Conservation (phyloP, 176 grass and related monocot genomes). For the Triticum dicoccoides region DNA sequence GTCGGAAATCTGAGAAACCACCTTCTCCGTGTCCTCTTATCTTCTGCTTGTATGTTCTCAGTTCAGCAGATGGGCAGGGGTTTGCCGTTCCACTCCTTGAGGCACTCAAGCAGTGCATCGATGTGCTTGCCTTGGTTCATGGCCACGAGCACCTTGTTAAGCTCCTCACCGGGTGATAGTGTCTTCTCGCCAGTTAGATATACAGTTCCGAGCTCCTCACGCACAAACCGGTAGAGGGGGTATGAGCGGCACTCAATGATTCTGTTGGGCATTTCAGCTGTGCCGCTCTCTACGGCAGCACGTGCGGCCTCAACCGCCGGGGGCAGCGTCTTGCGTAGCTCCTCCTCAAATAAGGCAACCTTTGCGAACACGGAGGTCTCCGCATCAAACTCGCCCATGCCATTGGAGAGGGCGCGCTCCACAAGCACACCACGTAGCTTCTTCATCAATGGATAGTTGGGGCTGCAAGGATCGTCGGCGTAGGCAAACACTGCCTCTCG, state of each 20-base stretch:
- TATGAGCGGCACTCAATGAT: slow-evolving; percentile 58
- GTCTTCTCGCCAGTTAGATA: slow-evolving; percentile 69
- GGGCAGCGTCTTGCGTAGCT: slow-evolving; percentile 36
- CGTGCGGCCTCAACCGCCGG: slow-evolving; percentile 40
- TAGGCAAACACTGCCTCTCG: slow-evolving; percentile 61
- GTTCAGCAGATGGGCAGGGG: slow-evolving; percentile 59
- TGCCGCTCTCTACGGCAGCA: slow-evolving; percentile 45
- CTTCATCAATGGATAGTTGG: slow-evolving; percentile 64
- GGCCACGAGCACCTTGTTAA: slow-evolving; percentile 63
- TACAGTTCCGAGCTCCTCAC: slow-evolving; percentile 42
- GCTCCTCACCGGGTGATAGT: slow-evolving; percentile 60
- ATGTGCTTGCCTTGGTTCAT: slow-evolving; percentile 60
- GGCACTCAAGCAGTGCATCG: slow-evolving; percentile 67
- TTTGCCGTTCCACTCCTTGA: slow-evolving; percentile 72
- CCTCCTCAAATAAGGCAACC: slow-evolving; percentile 58
- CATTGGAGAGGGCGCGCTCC: slow-evolving; percentile 54
- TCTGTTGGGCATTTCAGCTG: slow-evolving; percentile 28
- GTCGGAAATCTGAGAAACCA: neutral
- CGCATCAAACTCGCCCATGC: slow-evolving; percentile 37
- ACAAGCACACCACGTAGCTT: slow-evolving; percentile 66
- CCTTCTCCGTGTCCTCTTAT: neutral
- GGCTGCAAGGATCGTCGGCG: slow-evolving; percentile 70
- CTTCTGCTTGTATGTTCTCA: neutral
- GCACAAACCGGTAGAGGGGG: slow-evolving; percentile 37
- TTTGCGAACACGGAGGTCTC: slow-evolving; percentile 57